These are phyloP conservation scores for Vicia sativa DNA, from an alignment of 306 rosid species.

Conservation along the genomic window DNA sequence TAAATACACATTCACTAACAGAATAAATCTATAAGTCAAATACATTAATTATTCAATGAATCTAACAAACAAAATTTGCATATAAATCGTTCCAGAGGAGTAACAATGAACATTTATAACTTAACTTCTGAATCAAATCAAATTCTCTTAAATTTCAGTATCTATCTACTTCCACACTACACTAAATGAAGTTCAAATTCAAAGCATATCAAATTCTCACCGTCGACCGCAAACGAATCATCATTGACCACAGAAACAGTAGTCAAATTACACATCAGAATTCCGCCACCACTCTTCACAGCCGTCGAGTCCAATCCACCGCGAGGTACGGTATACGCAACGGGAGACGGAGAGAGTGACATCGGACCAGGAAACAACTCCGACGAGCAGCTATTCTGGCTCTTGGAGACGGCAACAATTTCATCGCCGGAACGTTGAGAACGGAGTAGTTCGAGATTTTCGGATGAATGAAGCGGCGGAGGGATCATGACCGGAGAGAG, in stretches of 20 bases:
- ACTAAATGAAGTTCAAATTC: constrained; percentile 15
- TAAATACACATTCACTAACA: neutral
- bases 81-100: too few relatives aligned
- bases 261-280: constrained; percentile 56
- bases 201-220: constrained; percentile 33
- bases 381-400: neutral
- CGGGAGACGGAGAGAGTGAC: constrained; percentile 33
- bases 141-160: constrained; percentile 1
- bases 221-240: constrained; percentile 35
- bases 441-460: neutral
- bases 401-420: neutral
- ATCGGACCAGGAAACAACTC: constrained; percentile 37
- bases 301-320: constrained; percentile 45
- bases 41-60: too few relatives aligned
- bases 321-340: constrained; percentile 41
- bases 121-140: neutral
- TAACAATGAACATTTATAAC: neutral
- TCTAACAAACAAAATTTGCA: too few relatives aligned
- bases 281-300: constrained; percentile 47
- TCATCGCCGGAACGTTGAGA: constrained; percentile 14
- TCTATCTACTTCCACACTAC: neutral
- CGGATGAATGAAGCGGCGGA: constrained; percentile 32
- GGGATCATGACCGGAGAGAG: constrained; percentile 55
- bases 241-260: constrained; percentile 48
- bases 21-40: neutral